Conservation (phyloP, 2,329 filamentous ascomycete species). For the Penicillium thymicola region DNA sequence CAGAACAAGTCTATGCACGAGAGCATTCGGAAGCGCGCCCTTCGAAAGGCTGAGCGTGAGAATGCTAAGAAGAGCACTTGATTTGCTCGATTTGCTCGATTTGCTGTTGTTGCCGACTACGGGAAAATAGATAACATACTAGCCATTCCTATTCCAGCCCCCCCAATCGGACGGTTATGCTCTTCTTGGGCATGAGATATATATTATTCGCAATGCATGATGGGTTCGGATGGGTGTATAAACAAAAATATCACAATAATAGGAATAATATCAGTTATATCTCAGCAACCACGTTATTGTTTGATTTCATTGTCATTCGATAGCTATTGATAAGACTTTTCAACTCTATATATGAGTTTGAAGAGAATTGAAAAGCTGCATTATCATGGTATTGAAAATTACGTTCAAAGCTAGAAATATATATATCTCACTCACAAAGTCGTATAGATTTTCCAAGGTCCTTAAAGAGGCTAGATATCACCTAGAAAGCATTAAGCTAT, state of each 20-base stretch:
- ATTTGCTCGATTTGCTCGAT: not conserved
- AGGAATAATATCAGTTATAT: not conserved
- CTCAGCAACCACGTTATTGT: too few relatives aligned
- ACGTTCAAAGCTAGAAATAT: too few relatives aligned
- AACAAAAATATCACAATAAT: not conserved
- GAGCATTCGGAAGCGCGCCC: constrained; percentile 74
- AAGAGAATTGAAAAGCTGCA: too few relatives aligned
- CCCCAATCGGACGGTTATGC: not conserved
- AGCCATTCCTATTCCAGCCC: too few relatives aligned
- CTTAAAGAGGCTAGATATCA: too few relatives aligned
- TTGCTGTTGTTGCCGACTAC: not conserved
- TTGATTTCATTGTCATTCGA: too few relatives aligned
- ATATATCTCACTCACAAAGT: too few relatives aligned
- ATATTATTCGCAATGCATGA: not conserved
- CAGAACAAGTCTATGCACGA: constrained; percentile 72
- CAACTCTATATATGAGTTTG: too few relatives aligned
- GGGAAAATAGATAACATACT: not conserved
- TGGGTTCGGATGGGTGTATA: not conserved
- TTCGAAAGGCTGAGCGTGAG: constrained; percentile 81
- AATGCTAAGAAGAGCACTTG: constrained; percentile 52
- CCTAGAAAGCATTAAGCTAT: too few relatives aligned
- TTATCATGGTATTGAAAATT: too few relatives aligned
- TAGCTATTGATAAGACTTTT: too few relatives aligned
- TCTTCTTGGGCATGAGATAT: not conserved
- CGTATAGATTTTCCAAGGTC: too few relatives aligned